A percentile compares a stretch with the other conserved stretches of the same genome.
Conservation (phyloP, 768 basidiomycete genomes). For the Lactarius sp. region DNA sequence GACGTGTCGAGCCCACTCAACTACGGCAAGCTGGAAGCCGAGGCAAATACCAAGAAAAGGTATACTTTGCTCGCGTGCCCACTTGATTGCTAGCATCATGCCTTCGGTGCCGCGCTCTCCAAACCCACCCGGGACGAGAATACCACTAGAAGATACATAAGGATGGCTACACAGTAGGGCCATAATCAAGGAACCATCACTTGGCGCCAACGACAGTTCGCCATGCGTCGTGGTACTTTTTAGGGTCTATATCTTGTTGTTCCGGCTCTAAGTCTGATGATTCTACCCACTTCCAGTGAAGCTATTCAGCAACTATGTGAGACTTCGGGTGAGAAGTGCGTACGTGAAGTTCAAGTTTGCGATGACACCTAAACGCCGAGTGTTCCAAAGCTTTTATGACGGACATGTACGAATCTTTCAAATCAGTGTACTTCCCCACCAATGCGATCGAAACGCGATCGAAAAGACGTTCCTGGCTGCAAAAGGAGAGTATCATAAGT, state of each 20-base stretch:
- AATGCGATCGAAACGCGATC: slow-evolving; percentile 86
- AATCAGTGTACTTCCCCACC: slow-evolving; percentile 95
- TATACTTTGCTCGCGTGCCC: slow-evolving; percentile 90
- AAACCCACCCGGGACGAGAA: slow-evolving; percentile 97
- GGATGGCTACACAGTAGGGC: background rate
- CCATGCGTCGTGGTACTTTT: slow-evolving; percentile 95
- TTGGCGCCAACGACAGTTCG: slow-evolving; percentile 82
- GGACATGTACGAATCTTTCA: slow-evolving; percentile 98
- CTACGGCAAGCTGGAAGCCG: slow-evolving; percentile 94
- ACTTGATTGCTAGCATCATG: slow-evolving; percentile 97
- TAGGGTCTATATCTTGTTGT: slow-evolving; percentile 73
- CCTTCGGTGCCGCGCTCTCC: slow-evolving; percentile 91
- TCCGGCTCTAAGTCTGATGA: slow-evolving; percentile 86
- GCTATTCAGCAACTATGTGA: background rate
- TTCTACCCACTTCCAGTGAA: slow-evolving; percentile 78
- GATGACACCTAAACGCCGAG: slow-evolving; percentile 86
- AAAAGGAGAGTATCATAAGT: background rate
- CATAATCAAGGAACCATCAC: slow-evolving; percentile 40
- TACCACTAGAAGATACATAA: slow-evolving; percentile 54
- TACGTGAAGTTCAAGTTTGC: slow-evolving; percentile 79
- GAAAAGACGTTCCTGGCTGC: slow-evolving; percentile 88
- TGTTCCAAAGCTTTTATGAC: slow-evolving; percentile 96
- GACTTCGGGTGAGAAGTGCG: slow-evolving; percentile 25
- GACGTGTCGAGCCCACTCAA: slow-evolving; percentile 91
- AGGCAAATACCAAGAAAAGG: slow-evolving; percentile 97